phyloP scores from a whole-genome alignment of 1,284 basidiomycete genomes.

The Fistulina hepatica region DNA sequence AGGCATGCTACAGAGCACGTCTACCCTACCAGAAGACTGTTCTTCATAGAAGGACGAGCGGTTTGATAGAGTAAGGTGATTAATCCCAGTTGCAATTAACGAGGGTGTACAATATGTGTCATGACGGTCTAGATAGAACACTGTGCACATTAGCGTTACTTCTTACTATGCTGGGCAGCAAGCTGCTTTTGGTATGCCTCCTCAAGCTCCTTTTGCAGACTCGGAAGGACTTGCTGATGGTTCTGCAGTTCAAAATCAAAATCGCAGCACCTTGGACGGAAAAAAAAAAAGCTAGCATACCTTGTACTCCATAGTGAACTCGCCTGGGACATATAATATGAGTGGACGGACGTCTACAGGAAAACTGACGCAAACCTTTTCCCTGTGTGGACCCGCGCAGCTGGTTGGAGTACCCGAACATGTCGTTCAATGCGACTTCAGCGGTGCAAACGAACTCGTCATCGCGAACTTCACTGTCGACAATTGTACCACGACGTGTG shows the following conservation, averaged over 20 bases:
- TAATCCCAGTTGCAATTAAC: too few species aligned
- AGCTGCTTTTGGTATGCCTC: slow-evolving; percentile 42
- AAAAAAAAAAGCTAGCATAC: slow-evolving; percentile 27
- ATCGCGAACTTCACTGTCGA: slow-evolving; percentile 93
- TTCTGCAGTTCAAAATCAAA: slow-evolving; percentile 28
- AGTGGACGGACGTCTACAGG: neutral
- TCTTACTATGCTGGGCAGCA: too few species aligned
- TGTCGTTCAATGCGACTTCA: slow-evolving; percentile 94
- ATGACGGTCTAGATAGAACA: too few species aligned
- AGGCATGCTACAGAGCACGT: too few species aligned
- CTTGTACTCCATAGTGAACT: slow-evolving; percentile 97
- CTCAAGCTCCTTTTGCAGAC: slow-evolving; percentile 48
- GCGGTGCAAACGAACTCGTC: slow-evolving; percentile 93
- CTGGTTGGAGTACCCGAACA: slow-evolving; percentile 96
- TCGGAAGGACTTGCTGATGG: slow-evolving; percentile 71
- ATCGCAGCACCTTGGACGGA: neutral
- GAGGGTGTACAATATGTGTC: too few species aligned
- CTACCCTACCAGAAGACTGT: too few species aligned
- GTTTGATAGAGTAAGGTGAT: too few species aligned
- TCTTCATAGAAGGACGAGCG: too few species aligned
- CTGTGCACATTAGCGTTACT: too few species aligned
- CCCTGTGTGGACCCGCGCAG: slow-evolving; percentile 92
- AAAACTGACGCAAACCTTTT: slow-evolving; percentile 53
- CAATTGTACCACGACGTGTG: slow-evolving; percentile 86
- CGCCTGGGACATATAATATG: slow-evolving; percentile 29